Percentiles rank a stretch among this genome's conserved stretches.
Conservation (phyloP, 331 rosid genomes). For the Spiraea crenata region DNA sequence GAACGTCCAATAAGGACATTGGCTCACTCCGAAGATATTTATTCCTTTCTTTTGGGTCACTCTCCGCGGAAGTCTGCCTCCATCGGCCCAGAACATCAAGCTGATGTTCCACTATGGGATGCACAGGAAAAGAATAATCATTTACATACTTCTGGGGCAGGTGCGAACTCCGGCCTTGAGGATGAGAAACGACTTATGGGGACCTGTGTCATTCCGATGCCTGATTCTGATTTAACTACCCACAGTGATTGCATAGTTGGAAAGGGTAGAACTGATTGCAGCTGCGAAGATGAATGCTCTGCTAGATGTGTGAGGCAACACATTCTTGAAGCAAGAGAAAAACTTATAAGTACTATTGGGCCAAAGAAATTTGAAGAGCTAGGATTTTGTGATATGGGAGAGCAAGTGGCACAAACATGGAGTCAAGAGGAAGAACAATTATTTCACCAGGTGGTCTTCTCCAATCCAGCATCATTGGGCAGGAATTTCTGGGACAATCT, state of each 20-base stretch:
- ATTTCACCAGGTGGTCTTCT: conserved; percentile 64
- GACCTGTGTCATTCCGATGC: conserved; percentile 72
- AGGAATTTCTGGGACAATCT: conserved; percentile 75
- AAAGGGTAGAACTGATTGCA: conserved; percentile 62
- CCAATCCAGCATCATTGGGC: conserved; percentile 58
- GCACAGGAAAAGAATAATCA: conserved; percentile 6
- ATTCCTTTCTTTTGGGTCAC: conserved; percentile 55
- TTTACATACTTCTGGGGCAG: conserved; percentile 22
- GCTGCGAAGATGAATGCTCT: conserved; percentile 61
- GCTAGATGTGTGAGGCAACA: conserved; percentile 70
- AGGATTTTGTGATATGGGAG: conserved; percentile 82
- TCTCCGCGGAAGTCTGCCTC: conserved; percentile 66
- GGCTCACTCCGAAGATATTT: conserved; percentile 59
- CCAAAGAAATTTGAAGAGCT: conserved; percentile 46
- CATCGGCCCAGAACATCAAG: conserved; percentile 74
- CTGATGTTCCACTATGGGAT: conserved; percentile 62
- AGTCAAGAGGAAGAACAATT: conserved; percentile 62
- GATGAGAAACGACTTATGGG: conserved; percentile 53
- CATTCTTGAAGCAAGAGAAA: conserved; percentile 60
- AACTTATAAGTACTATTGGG: conserved; percentile 46
- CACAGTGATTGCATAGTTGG: conserved; percentile 41
- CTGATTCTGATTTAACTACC: conserved; percentile 37
- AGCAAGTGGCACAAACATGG: conserved; percentile 74
- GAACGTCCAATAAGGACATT: conserved; percentile 58
- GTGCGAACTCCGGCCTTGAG: conserved; percentile 34